Evolutionary conservation across 106 monocot genomes (phyloP).

Genomic region (Dendrobium nobile): DNA sequence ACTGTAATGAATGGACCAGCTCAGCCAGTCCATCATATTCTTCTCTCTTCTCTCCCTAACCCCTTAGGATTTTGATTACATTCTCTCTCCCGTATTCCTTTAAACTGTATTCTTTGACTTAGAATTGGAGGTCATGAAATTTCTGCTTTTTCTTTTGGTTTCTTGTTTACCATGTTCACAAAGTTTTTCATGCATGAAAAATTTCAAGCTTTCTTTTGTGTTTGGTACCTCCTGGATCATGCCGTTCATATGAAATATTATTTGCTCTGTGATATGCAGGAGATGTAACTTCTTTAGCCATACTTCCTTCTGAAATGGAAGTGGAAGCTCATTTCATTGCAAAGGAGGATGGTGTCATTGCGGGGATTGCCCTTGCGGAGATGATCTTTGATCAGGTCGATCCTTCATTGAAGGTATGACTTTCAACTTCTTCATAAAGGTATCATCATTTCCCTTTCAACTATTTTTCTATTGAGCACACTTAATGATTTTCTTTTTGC

Average conservation of each 20-base stretch:
- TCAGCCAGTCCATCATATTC: too few relatives aligned
- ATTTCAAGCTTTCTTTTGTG: background rate
- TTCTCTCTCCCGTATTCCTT: background rate
- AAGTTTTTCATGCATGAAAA: too few relatives aligned
- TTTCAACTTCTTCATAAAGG: background rate
- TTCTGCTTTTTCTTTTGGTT: background rate
- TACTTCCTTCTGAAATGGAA: conserved; percentile 75
- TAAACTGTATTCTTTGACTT: background rate
- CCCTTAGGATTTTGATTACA: too few relatives aligned
- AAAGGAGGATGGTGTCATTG: conserved; percentile 91
- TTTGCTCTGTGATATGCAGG: conserved; percentile 33
- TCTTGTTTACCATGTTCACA: background rate
- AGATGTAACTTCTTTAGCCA: conserved; percentile 91
- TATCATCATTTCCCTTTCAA: background rate
- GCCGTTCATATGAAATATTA: background rate
- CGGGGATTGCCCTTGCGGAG: conserved; percentile 88
- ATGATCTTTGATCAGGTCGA: conserved; percentile 86
- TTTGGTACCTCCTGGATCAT: background rate
- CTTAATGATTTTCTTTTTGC: background rate
- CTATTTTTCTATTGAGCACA: background rate
- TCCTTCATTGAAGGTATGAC: conserved; percentile 63
- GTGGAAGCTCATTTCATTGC: conserved; percentile 92
- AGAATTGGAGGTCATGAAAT: background rate
- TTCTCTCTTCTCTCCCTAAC: too few relatives aligned
- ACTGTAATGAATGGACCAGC: too few relatives aligned